phyloP scores from a whole-genome alignment of 2,329 filamentous ascomycete genomes.

The Didymella segeticola region DNA sequence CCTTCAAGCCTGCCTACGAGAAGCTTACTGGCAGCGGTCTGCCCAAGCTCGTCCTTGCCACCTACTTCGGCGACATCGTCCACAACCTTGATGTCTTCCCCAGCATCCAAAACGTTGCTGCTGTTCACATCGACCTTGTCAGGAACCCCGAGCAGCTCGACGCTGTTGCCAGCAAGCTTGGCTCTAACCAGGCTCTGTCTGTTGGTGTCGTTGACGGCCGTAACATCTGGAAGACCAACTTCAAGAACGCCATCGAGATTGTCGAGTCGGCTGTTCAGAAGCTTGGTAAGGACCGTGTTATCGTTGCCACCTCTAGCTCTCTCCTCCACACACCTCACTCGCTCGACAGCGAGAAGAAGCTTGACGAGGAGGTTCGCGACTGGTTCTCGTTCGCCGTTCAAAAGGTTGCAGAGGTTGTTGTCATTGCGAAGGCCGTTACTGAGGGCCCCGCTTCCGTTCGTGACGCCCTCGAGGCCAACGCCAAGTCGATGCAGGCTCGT shows the following conservation, averaged over 20 bases:
- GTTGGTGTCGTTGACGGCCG: constrained; percentile 97
- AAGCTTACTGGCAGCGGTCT: constrained; percentile 82
- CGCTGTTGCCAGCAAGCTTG: constrained; percentile 80
- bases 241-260: constrained; percentile 90
- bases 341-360: constrained; percentile 97
- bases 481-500: constrained; percentile 89
- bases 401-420: constrained; percentile 88
- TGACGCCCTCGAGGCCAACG: constrained; percentile 93
- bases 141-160: constrained; percentile 98
- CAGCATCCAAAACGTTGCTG: constrained; percentile 74
- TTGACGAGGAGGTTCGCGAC: constrained; percentile 88
- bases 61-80: constrained; percentile 99
- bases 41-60: constrained; percentile 88
- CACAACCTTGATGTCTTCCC: constrained; percentile 96
- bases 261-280: constrained; percentile 92
- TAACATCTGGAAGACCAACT: constrained; percentile 99
- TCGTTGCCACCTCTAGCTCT: constrained; percentile 95
- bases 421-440: constrained; percentile 96
- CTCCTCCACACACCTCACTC: constrained; percentile 99
- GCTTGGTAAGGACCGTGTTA: constrained; percentile 96
- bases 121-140: constrained; percentile 93
- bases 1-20: constrained; percentile 98
- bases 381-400: constrained; percentile 99
- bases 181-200: constrained; percentile 88
- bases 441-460: constrained; percentile 87